Conservation (phyloP, 2,329 filamentous ascomycete genomes). For the Trichocomaceae sp. region DNA sequence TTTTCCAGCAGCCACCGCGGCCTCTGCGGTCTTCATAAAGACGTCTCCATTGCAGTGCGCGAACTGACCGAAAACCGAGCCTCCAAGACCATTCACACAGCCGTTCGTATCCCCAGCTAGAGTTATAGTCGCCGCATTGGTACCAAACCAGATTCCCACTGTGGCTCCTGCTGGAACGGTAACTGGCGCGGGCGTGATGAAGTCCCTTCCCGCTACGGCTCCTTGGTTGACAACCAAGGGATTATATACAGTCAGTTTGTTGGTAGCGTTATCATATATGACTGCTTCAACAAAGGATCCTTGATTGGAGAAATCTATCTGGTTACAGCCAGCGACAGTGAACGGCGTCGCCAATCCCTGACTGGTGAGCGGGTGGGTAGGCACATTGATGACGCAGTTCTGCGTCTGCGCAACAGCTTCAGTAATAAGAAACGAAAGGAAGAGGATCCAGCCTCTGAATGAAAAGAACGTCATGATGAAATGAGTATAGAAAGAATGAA, state of each 20-base stretch:
- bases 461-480: background rate
- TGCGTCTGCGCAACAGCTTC: background rate
- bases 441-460: background rate
- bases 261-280: background rate
- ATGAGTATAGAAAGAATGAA: too few relatives aligned
- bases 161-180: background rate
- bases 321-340: background rate
- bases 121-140: background rate
- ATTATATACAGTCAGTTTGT: background rate
- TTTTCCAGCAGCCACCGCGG: background rate
- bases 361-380: background rate
- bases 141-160: background rate
- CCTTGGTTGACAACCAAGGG: background rate
- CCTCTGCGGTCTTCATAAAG: background rate
- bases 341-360: background rate
- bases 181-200: background rate
- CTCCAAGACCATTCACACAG: background rate
- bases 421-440: background rate
- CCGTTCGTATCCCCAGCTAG: background rate
- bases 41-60: background rate
- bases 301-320: background rate
- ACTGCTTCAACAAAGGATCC: slow-evolving; percentile 2
- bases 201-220: background rate
- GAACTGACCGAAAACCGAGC: background rate
- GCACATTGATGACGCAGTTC: background rate